A percentile compares a stretch with the other conserved stretches of the same genome.
phyloP scores from a whole-genome alignment of 2,329 filamentous ascomycete genomes.

The Graphiopsis chlorocephala region DNA sequence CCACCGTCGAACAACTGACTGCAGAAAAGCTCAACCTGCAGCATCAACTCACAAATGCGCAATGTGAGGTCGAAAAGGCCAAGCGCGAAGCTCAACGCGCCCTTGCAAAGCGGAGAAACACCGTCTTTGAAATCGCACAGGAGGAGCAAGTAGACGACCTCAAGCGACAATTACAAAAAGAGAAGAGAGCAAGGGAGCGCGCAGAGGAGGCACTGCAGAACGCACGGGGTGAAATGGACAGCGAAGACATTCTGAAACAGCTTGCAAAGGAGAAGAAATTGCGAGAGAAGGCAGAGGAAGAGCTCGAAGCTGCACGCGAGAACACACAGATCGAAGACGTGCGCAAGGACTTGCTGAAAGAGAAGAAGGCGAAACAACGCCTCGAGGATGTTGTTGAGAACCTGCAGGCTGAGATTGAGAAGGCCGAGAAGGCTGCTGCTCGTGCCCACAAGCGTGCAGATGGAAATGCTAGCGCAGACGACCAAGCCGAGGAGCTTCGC shows the following conservation, averaged over 20 bases:
- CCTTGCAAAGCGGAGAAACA: constrained; percentile 49
- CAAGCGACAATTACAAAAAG: constrained; percentile 45
- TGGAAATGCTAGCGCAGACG: constrained; percentile 40
- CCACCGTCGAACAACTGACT: constrained; percentile 64
- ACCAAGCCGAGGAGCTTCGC: constrained; percentile 47
- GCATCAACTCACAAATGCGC: constrained; percentile 70
- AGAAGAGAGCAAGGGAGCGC: constrained; percentile 46
- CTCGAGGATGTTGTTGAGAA: constrained; percentile 38
- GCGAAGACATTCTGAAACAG: constrained; percentile 33
- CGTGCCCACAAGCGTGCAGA: constrained; percentile 42
- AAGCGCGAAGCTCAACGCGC: constrained; percentile 66
- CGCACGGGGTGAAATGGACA: constrained; percentile 32
- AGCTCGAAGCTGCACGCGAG: constrained; percentile 38
- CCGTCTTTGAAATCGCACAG: constrained; percentile 46
- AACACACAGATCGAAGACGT: constrained; percentile 35
- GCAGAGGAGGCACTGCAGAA: constrained; percentile 37
- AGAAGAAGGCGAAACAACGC: constrained; percentile 30
- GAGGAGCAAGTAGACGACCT: constrained; percentile 43
- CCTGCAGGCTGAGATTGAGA: constrained; percentile 33
- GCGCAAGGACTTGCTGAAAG: constrained; percentile 32
- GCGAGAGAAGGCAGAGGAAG: constrained; percentile 33
- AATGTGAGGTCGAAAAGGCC: constrained; percentile 80
- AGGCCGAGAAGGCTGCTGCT: constrained; percentile 33
- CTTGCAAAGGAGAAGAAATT: constrained; percentile 33
- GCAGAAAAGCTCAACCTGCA: constrained; percentile 78